Percentiles rank a stretch among this genome's conserved stretches.
Conservation (phyloP, 2,329 filamentous ascomycete species). For the Aplosporella prunicola region DNA sequence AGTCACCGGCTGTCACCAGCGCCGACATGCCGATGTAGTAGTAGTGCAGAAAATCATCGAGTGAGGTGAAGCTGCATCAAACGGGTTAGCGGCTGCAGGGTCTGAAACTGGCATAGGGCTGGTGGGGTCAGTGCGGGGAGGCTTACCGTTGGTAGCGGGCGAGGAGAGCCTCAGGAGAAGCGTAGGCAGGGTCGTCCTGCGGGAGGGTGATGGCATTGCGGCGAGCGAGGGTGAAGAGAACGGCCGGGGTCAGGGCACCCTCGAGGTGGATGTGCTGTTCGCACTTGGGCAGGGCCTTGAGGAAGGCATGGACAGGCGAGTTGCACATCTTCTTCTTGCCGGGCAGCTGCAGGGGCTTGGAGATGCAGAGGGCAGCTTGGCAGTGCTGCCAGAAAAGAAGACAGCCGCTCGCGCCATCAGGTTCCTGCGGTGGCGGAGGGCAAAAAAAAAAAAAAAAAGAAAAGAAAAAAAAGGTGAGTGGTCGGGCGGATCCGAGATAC, state of each 20-base stretch:
- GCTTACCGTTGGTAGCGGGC: conserved; percentile 48
- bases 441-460: no score
- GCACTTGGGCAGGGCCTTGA: conserved; percentile 62
- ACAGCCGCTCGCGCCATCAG: no score
- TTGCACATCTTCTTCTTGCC: conserved; percentile 56
- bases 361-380: no score
- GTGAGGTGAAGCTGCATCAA: conserved; percentile 47
- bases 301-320: conserved; percentile 47
- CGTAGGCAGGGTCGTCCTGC: conserved; percentile 51
- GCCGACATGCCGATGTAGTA: conserved; percentile 71
- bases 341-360: no score
- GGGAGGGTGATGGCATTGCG: conserved; percentile 56
- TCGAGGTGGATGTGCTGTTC: conserved; percentile 78
- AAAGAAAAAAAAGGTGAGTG: no score
- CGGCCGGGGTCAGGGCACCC: conserved; percentile 59
- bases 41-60: conserved; percentile 70
- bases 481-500: no score
- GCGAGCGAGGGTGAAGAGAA: conserved; percentile 60
- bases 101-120: neutral
- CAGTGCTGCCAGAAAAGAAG: no score
- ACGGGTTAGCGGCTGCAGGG: neutral
- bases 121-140: neutral
- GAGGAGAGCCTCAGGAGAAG: conserved; percentile 48
- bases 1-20: conserved; percentile 56
- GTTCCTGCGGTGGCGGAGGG: no score